These are phyloP conservation scores for Plasmodium falciparum DNA, from an alignment of 169 alveolate genomes.

Conservation along the genomic window DNA sequence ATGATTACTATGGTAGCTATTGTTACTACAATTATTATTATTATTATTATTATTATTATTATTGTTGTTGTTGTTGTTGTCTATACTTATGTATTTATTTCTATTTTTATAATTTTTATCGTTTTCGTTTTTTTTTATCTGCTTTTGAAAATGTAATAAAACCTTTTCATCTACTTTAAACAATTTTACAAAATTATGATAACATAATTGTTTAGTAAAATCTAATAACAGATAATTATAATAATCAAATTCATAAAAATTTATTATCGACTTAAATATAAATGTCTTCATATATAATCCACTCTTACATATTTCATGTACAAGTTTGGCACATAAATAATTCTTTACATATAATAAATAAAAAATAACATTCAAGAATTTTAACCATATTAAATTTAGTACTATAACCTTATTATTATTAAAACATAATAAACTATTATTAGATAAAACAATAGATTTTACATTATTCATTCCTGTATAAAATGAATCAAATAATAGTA, in stretches of 20 bases:
- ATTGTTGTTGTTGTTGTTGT: too few relatives aligned
- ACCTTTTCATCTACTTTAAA: conserved; percentile 17
- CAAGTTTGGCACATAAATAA: conserved; percentile 21
- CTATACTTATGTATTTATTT: too few relatives aligned
- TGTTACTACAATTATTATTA: background rate
- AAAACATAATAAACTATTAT: conserved; percentile 37
- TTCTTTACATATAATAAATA: conserved; percentile 29
- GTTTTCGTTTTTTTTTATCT: background rate
- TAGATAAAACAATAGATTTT: conserved; percentile 12
- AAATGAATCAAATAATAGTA: conserved; percentile 26
- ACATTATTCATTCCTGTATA: conserved; percentile 60
- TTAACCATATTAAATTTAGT: conserved; percentile 52
- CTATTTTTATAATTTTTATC: background rate
- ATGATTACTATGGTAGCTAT: too few relatives aligned
- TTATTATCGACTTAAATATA: conserved; percentile 41
- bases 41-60: background rate
- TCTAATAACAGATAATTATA: conserved; percentile 40
- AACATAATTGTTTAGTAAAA: conserved; percentile 18
- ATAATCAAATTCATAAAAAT: conserved; percentile 54
- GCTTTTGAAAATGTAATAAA: background rate
- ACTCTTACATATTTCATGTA: conserved; percentile 42
- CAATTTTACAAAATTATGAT: conserved; percentile 9
- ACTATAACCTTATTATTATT: conserved; percentile 24
- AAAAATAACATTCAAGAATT: conserved; percentile 34
- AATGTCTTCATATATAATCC: conserved; percentile 41